Evolutionary conservation across 495 filamentous ascomycete genomes (phyloP), one percentile per base, ranked within the genome.

Genomic region (Amphirosellinia nigrospora): DNA sequence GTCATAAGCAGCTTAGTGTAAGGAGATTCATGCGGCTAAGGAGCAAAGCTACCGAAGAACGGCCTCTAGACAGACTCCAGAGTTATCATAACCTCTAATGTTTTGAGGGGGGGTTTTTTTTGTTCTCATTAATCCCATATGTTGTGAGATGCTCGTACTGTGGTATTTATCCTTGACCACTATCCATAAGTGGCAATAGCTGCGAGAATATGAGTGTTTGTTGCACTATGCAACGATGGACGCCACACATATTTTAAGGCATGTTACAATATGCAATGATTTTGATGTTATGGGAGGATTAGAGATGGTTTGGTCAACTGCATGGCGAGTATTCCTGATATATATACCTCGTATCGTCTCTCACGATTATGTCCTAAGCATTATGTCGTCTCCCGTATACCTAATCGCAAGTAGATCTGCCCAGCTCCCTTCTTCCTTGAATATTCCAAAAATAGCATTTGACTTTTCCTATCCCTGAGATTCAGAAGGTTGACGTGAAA

Each of bases 1-100:
- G 74, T 76, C 74, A 76, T 76, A 63, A 69, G 69, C 21, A 21
- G 67, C 48, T 64, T 71, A 70, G 56, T 56, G 23, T 32, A 52
- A 41, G 28, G 6, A 15, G 13, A 15, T 3, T 21, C 32, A 39
- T 19, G 63, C 28, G 32, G 63, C 63, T 65, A 34, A 65, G 30
- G 63, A 52, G 30, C 13, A 23, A 52, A 39, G 63, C 63, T 30
- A 30, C 63, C 46, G 68, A 36, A 1, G 5, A 36, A 36, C 55
- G 13, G 28, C 53, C 11, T 32, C 23, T 36, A 16, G 8, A 36
- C 16, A 10, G n/a, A n/a, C n/a, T n/a, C n/a, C n/a, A n/a, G n/a
- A n/a, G n/a, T n/a, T n/a, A n/a, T n/a, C n/a, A n/a, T n/a, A n/a
- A n/a, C n/a, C n/a, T n/a, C n/a, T n/a, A n/a, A n/a, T n/a, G n/a